Evolutionary conservation across 768 basidiomycete species (phyloP).

Genomic region (Rhodotorula diobovata): DNA sequence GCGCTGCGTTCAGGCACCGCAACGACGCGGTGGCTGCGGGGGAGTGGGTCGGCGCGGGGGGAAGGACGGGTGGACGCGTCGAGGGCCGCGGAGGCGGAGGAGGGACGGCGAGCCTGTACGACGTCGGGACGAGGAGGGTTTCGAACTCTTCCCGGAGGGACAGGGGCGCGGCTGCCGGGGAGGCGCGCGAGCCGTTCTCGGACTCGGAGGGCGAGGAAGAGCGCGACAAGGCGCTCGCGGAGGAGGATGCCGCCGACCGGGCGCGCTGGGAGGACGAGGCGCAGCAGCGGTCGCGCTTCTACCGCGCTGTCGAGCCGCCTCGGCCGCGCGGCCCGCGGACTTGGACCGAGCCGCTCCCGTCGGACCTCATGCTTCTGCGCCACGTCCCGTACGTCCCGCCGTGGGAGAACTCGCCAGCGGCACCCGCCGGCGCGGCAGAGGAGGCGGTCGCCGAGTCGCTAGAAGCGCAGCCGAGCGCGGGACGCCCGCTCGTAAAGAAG

Average conservation of each 20-base stretch:
- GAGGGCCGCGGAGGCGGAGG: not conserved
- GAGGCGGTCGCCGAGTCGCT: too few relatives aligned
- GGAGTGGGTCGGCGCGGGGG: not conserved
- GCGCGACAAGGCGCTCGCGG: not conserved
- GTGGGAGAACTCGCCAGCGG: not conserved
- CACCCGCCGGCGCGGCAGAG: not conserved
- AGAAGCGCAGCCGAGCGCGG: not conserved
- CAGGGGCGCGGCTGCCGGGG: too few relatives aligned
- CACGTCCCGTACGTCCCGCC: not conserved
- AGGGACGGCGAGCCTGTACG: constrained; percentile 20
- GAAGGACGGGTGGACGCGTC: not conserved
- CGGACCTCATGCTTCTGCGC: not conserved
- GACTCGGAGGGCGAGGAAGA: constrained; percentile 23
- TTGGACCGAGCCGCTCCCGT: not conserved
- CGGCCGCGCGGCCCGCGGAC: not conserved
- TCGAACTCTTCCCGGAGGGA: not conserved
- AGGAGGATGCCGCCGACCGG: not conserved
- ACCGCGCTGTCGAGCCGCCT: not conserved
- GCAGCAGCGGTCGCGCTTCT: not conserved
- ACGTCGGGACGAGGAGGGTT: constrained; percentile 12
- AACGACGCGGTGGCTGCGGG: constrained; percentile 11
- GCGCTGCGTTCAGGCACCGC: constrained; percentile 18
- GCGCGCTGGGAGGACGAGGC: not conserved
- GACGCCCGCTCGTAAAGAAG: constrained; percentile 1
- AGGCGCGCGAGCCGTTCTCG: constrained; percentile 20